phyloP scores from a whole-genome alignment of 441 rosid genomes.

The Dalechampia spathulata region DNA sequence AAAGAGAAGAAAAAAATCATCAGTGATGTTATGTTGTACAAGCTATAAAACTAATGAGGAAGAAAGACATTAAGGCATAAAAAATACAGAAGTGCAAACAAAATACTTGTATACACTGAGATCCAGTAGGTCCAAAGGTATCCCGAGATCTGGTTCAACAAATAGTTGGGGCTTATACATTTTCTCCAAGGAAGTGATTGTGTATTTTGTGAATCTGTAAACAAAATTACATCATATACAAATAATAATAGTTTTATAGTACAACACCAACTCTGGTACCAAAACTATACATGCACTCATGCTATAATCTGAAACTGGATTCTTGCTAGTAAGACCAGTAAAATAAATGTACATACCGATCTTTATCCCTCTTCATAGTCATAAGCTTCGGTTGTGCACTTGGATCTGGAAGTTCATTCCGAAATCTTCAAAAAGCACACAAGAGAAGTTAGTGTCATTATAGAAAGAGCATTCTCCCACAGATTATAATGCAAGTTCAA shows the following conservation, averaged over 20 bases:
- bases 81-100: constrained; percentile 6
- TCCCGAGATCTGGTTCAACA: constrained; percentile 98
- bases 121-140: constrained; percentile 96
- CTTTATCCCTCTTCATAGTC: constrained; percentile 73
- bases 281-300: not conserved
- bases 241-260: constrained; percentile 1
- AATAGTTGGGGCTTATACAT: constrained; percentile 77
- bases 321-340: too few relatives aligned
- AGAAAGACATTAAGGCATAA: not conserved
- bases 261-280: too few relatives aligned
- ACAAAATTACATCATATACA: constrained; percentile 2
- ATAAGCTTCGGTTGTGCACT: constrained; percentile 86
- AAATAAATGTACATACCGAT: constrained; percentile 65
- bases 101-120: constrained; percentile 89
- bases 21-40: constrained; percentile 1
- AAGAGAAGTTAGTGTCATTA: not conserved
- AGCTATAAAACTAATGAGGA: not conserved
- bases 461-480: constrained; percentile 1
- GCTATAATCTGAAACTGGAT: too few relatives aligned
- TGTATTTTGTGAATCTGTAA: constrained; percentile 75
- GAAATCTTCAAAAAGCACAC: constrained; percentile 49
- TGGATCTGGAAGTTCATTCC: constrained; percentile 98
- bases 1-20: constrained; percentile 15
- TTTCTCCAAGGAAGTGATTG: constrained; percentile 86
- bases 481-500: constrained; percentile 16